Conservation (phyloP, 345 rosid genomes). For the Conringia planisiliqua region DNA sequence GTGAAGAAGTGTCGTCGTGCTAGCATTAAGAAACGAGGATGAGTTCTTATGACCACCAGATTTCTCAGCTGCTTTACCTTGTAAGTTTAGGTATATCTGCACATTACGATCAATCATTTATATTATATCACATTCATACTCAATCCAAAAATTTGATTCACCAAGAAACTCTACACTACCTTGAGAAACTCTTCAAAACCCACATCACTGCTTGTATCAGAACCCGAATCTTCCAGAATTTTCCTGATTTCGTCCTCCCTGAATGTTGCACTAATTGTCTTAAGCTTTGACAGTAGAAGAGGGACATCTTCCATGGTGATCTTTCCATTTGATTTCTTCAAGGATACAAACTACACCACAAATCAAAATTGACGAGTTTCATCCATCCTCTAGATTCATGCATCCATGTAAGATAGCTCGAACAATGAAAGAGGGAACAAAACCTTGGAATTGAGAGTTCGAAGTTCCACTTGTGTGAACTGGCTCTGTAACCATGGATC, state of each 20-base stretch:
- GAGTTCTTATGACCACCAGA: slow-evolving; percentile 54
- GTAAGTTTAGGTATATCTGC: slow-evolving; percentile 67
- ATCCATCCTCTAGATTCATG: background rate
- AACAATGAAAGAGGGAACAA: background rate
- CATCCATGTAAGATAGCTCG: background rate
- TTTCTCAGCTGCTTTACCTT: slow-evolving; percentile 58
- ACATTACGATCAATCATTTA: too few species aligned
- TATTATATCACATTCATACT: background rate
- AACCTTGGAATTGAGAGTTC: slow-evolving; percentile 76
- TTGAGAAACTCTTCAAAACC: slow-evolving; percentile 78
- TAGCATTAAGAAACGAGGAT: slow-evolving; percentile 72
- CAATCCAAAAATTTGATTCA: background rate
- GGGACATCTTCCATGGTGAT: slow-evolving; percentile 63
- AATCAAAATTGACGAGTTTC: background rate
- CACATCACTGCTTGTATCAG: slow-evolving; percentile 47
- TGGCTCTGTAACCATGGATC: slow-evolving; percentile 88
- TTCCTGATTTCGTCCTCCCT: slow-evolving; percentile 62
- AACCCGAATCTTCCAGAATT: slow-evolving; percentile 40
- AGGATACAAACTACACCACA: slow-evolving; percentile 46
- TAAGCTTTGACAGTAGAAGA: slow-evolving; percentile 54
- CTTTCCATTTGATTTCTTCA: slow-evolving; percentile 61
- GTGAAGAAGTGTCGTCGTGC: slow-evolving; percentile 67
- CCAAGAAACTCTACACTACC: slow-evolving; percentile 40
- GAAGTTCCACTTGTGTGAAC: slow-evolving; percentile 89
- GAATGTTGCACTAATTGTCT: slow-evolving; percentile 50